Evolutionary conservation across 75 land plant genomes (phyloP).

Genomic region (Ceratopteris richardii): DNA sequence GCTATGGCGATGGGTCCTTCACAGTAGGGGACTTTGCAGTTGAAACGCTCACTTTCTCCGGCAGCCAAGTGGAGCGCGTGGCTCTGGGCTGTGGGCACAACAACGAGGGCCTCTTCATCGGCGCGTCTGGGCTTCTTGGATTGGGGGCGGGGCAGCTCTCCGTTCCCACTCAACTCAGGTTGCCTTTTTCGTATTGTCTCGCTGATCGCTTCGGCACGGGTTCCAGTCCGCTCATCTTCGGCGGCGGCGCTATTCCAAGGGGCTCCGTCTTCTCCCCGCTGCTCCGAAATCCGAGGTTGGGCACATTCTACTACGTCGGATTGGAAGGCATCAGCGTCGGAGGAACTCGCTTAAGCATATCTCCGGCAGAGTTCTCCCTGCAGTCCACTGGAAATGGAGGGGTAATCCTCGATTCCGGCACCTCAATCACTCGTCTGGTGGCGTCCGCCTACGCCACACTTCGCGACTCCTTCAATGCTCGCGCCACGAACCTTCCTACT

Average conservation of each 20-base stretch:
- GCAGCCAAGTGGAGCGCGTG: conserved; percentile 26
- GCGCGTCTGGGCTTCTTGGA: conserved; percentile 81
- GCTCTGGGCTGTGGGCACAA: conserved; percentile 79
- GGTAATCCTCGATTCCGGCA: conserved; percentile 73
- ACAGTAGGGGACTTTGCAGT: conserved; percentile 60
- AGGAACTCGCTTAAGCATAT: conserved; percentile 37
- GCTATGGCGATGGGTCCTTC: conserved; percentile 87
- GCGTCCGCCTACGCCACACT: conserved; percentile 43
- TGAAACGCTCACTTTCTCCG: conserved; percentile 69
- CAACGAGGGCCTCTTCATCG: conserved; percentile 74
- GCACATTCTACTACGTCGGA: conserved; percentile 69
- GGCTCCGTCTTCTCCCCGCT: conserved; percentile 47
- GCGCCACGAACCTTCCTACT: conserved; percentile 28
- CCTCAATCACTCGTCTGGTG: conserved; percentile 63
- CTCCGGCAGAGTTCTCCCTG: conserved; percentile 33
- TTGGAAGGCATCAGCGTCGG: conserved; percentile 67
- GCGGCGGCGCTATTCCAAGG: conserved; percentile 36
- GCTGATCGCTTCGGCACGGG: conserved; percentile 25
- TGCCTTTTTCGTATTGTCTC: conserved; percentile 68
- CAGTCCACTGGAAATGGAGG: conserved; percentile 55
- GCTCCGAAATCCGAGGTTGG: conserved; percentile 41
- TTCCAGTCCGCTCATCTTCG: conserved; percentile 38
- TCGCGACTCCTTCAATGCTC: conserved; percentile 50
- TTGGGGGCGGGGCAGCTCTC: conserved; percentile 68
- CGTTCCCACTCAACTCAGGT: conserved; percentile 56